phyloP scores from a whole-genome alignment of 73 alveolate species.

The Paramecium pentaurelia region DNA sequence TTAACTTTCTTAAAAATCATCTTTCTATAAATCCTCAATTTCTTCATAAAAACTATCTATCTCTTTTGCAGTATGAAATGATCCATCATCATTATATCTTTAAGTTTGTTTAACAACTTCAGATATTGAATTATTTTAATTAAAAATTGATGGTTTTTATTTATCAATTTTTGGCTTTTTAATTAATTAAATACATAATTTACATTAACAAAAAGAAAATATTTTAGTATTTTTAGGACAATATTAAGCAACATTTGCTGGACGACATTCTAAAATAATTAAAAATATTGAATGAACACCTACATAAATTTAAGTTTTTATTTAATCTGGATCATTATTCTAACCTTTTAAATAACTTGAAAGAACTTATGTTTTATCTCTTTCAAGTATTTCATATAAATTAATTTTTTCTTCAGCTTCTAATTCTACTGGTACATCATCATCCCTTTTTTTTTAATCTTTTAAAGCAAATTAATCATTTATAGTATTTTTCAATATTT shows the following conservation, averaged over 20 bases:
- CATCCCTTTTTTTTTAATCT: neutral
- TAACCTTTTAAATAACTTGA: conserved; percentile 29
- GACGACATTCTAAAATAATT: neutral
- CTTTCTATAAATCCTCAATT: neutral
- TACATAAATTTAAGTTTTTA: neutral
- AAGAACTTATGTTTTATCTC: conserved; percentile 37
- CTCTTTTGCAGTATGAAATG: conserved; percentile 23
- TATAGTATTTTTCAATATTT: conserved; percentile 28
- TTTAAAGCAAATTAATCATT: neutral
- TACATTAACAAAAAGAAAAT: neutral
- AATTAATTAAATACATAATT: neutral
- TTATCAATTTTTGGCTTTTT: neutral
- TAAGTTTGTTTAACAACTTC: neutral
- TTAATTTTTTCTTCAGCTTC: conserved; percentile 43
- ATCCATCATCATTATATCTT: neutral
- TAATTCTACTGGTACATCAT: conserved; percentile 15
- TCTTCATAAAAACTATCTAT: conserved; percentile 36
- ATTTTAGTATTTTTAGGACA: conserved; percentile 28
- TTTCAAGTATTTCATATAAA: conserved; percentile 30
- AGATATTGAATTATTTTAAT: neutral
- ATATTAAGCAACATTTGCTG: neutral
- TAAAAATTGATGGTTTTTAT: neutral
- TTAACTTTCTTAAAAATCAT: neutral
- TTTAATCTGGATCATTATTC: conserved; percentile 40
- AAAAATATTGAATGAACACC: neutral